Evolutionary conservation across 2,329 filamentous ascomycete species (phyloP).

Genomic region (Albophoma yamanashiensis): DNA sequence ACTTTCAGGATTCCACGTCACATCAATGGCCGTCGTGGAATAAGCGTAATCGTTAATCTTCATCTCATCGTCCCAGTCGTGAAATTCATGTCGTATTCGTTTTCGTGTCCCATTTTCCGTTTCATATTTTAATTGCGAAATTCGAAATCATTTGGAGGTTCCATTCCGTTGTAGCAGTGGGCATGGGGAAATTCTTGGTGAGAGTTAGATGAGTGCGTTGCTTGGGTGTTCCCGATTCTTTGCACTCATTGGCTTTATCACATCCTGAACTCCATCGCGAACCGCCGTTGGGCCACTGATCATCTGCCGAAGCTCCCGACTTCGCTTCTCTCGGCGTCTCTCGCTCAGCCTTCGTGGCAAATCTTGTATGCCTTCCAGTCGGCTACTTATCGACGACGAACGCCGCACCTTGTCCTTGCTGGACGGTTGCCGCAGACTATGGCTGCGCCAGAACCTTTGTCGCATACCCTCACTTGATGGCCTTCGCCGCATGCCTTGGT

Average conservation of each 20-base stretch:
- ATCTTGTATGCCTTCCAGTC: slow-evolving; percentile 40
- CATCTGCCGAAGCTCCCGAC: slow-evolving; percentile 45
- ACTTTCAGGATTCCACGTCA: neutral
- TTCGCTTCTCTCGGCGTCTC: slow-evolving; percentile 45
- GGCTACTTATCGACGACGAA: slow-evolving; percentile 32
- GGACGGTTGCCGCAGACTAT: slow-evolving; percentile 14
- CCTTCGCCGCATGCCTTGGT: slow-evolving; percentile 14
- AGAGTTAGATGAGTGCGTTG: neutral
- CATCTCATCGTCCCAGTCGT: slow-evolving; percentile 6
- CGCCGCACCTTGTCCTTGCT: slow-evolving; percentile 17
- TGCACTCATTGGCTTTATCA: slow-evolving; percentile 32
- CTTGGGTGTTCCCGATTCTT: slow-evolving; percentile 1
- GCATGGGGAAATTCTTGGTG: neutral
- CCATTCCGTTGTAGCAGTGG: neutral
- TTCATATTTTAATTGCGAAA: neutral
- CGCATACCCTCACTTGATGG: slow-evolving; percentile 18
- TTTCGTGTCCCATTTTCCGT: neutral
- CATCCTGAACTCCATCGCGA: slow-evolving; percentile 46
- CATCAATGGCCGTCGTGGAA: neutral
- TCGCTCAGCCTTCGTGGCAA: slow-evolving; percentile 47
- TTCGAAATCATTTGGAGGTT: neutral
- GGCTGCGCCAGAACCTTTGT: slow-evolving; percentile 20
- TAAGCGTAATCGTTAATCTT: slow-evolving; percentile 3
- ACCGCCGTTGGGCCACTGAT: slow-evolving; percentile 51
- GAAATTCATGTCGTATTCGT: neutral